A percentile compares a stretch with the other conserved stretches of the same genome.
These are phyloP conservation scores for Fusarium graminum DNA, from an alignment of 2,329 filamentous ascomycete genomes.

Conservation along the genomic window DNA sequence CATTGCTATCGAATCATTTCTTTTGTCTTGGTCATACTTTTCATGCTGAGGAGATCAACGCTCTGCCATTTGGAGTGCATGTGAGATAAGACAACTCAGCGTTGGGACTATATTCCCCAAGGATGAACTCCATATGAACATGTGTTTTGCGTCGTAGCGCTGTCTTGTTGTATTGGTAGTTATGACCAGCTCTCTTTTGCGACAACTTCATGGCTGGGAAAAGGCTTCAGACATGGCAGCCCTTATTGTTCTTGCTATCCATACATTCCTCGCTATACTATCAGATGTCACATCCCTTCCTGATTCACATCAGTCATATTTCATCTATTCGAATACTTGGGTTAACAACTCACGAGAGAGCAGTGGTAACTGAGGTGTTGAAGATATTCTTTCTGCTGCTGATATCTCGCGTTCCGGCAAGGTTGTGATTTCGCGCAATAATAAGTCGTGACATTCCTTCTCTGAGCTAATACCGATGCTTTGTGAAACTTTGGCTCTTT, in stretches of 20 bases:
- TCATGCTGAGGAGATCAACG: too few relatives aligned
- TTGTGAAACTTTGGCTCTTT: neutral
- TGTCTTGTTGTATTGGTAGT: too few relatives aligned
- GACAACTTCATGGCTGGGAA: conserved; percentile 31
- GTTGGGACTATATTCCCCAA: neutral
- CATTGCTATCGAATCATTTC: conserved; percentile 35
- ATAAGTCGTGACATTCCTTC: conserved; percentile 44
- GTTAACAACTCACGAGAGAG: conserved; percentile 23
- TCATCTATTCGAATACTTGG: accelerated
- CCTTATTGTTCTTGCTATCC: conserved; percentile 52
- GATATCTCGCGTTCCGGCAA: conserved; percentile 47
- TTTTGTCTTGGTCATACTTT: conserved; percentile 47
- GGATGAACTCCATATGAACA: neutral
- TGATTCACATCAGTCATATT: neutral
- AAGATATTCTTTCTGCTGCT: conserved; percentile 8
- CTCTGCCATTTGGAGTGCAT: neutral
- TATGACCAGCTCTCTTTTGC: neutral
- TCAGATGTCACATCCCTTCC: conserved; percentile 6
- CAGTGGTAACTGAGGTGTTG: conserved; percentile 16
- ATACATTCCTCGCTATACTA: conserved; percentile 43
- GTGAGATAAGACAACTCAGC: too few relatives aligned
- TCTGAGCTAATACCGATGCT: conserved; percentile 44
- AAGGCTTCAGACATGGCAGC: conserved; percentile 48
- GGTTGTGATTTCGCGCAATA: conserved; percentile 45
- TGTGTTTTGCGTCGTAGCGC: neutral